A percentile compares a stretch with the other conserved stretches of the same genome.
Evolutionary conservation across 768 basidiomycete species (phyloP).

Genomic region (Mycena haematopus): DNA sequence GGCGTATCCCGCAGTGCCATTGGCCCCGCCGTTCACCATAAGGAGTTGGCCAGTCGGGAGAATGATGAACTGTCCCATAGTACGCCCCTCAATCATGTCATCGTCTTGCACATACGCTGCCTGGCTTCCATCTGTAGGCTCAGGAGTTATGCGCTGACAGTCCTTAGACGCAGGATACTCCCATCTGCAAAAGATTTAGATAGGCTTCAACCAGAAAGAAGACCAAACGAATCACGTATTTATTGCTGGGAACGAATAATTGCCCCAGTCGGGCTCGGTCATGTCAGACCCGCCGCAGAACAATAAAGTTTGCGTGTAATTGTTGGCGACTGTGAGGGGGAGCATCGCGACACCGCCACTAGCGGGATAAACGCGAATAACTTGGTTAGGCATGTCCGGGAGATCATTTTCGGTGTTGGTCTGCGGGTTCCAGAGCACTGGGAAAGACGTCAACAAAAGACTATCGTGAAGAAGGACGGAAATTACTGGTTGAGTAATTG

Average conservation of each 20-base stretch:
- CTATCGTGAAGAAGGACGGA: constrained; percentile 1
- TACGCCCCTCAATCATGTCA: constrained; percentile 73
- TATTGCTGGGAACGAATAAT: constrained; percentile 53
- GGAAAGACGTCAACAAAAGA: constrained; percentile 18
- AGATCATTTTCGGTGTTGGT: constrained; percentile 65
- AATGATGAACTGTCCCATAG: constrained; percentile 92
- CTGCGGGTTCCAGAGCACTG: constrained; percentile 58
- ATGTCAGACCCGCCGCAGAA: constrained; percentile 81
- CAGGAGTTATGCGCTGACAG: constrained; percentile 87
- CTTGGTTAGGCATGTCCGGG: constrained; percentile 73
- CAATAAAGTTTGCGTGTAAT: constrained; percentile 82
- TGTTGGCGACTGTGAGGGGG: constrained; percentile 88
- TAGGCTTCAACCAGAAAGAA: constrained; percentile 32
- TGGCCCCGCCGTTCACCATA: constrained; percentile 62
- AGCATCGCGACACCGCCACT: constrained; percentile 84
- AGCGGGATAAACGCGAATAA: constrained; percentile 63
- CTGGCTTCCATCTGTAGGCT: constrained; percentile 70
- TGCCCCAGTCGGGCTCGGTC: constrained; percentile 73
- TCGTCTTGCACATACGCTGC: constrained; percentile 76
- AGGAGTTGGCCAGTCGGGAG: constrained; percentile 80
- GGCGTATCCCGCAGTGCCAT: constrained; percentile 84
- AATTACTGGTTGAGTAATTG: constrained; percentile 75
- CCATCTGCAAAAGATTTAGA: constrained; percentile 76
- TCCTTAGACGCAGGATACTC: constrained; percentile 69
- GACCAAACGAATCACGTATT: no score